These are phyloP conservation scores for Pleurotus citrinopileatus DNA, from an alignment of 768 basidiomycete species.

Conservation along the genomic window DNA sequence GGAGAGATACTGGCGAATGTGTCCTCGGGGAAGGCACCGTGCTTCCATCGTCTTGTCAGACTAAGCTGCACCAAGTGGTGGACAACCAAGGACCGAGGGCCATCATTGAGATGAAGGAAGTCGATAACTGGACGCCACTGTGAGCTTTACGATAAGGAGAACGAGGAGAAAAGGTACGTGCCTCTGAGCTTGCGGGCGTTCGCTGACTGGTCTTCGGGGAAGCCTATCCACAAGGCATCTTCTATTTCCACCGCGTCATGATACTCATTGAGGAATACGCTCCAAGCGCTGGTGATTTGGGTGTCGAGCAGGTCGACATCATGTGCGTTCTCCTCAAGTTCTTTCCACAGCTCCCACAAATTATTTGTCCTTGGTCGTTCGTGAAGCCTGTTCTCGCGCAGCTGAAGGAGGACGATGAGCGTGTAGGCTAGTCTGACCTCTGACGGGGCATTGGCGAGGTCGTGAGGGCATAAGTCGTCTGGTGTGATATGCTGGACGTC, in stretches of 20 bases:
- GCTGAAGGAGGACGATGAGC: conserved; percentile 31
- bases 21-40: conserved; percentile 15
- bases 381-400: conserved; percentile 23
- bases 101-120: conserved; percentile 28
- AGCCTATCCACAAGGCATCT: conserved; percentile 45
- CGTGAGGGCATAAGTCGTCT: conserved; percentile 19
- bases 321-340: conserved; percentile 13
- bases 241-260: conserved; percentile 41
- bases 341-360: conserved; percentile 1
- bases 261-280: conserved; percentile 37
- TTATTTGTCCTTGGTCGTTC: conserved; percentile 24
- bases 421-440: conserved; percentile 23
- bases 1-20: conserved; percentile 1
- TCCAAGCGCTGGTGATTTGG: conserved; percentile 35
- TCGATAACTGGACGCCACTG: conserved; percentile 35
- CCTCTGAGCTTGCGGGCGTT: not conserved
- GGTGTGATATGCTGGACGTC: conserved; percentile 19
- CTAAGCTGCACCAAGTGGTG: conserved; percentile 41
- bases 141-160: conserved; percentile 2
- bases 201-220: conserved; percentile 28
- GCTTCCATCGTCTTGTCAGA: conserved; percentile 38
- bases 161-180: not conserved
- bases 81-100: conserved; percentile 33
- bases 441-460: conserved; percentile 15
- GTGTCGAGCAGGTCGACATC: conserved; percentile 30